Percentiles rank a stretch among this genome's conserved stretches.
Evolutionary conservation across 2,329 filamentous ascomycete species (phyloP).

Genomic region (Emmonsiellopsis sp.): DNA sequence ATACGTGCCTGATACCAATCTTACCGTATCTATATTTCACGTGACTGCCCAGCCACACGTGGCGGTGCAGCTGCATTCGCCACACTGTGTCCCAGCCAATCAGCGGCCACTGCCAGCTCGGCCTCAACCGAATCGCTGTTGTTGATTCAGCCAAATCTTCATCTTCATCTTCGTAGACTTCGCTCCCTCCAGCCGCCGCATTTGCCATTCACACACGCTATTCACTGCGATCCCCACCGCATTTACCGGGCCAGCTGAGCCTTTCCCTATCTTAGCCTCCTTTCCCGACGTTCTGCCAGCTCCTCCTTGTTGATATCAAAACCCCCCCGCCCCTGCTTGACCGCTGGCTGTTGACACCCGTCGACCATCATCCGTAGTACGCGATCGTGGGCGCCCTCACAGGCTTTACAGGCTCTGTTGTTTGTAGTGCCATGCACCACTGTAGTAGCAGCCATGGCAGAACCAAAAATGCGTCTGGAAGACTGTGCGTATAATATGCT

Average conservation of each 20-base stretch:
- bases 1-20: background rate
- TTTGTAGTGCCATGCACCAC: slow-evolving; percentile 50
- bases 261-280: no score
- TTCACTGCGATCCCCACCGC: no score
- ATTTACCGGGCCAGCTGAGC: no score
- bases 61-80: background rate
- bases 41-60: slow-evolving; percentile 1
- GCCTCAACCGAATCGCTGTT: background rate
- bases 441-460: slow-evolving; percentile 57
- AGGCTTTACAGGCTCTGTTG: background rate
- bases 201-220: no score
- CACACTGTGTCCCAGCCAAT: background rate
- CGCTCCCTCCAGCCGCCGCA: background rate
- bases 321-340: no score
- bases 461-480: slow-evolving; percentile 75
- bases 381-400: no score
- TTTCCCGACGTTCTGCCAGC: no score
- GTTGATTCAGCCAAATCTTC: background rate
- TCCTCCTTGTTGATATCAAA: no score
- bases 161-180: background rate
- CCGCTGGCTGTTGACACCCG: no score
- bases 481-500: slow-evolving; percentile 55
- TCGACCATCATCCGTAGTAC: no score
- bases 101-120: background rate
- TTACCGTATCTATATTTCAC: background rate